Conservation (phyloP, 2,329 filamentous ascomycete genomes). For the Botryosphaeria dothidea region DNA sequence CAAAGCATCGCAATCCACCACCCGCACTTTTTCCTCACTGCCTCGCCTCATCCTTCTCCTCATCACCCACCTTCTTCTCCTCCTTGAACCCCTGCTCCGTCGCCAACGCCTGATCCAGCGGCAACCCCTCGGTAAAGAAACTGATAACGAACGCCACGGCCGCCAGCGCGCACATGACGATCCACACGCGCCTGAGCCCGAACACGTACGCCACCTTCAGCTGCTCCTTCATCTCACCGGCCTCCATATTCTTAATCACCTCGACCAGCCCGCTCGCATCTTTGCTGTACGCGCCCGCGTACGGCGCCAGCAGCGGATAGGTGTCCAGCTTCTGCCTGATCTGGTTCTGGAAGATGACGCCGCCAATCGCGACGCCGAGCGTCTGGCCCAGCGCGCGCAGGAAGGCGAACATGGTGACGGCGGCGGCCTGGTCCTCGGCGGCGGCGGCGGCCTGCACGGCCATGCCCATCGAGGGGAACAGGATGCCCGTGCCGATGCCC, state of each 20-base stretch:
- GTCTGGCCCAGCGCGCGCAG: constrained; percentile 65
- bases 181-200: constrained; percentile 57
- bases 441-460: constrained; percentile 63
- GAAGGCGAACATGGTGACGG: constrained; percentile 67
- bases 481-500: constrained; percentile 63
- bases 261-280: constrained; percentile 62
- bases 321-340: constrained; percentile 54
- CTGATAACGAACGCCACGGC: constrained; percentile 54
- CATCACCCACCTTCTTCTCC: background rate
- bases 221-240: constrained; percentile 33
- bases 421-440: constrained; percentile 59
- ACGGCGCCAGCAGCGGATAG: constrained; percentile 48
- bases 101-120: constrained; percentile 49
- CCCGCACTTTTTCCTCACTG: background rate
- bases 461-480: constrained; percentile 65
- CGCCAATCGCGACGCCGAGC: constrained; percentile 66
- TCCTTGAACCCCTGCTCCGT: constrained; percentile 50
- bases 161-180: constrained; percentile 56
- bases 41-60: background rate
- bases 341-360: constrained; percentile 70
- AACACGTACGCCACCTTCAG: constrained; percentile 55
- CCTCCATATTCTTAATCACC: constrained; percentile 57
- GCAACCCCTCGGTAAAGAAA: constrained; percentile 50
- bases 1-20: background rate
- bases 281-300: constrained; percentile 53